These are phyloP conservation scores for Batkoa obscura DNA, from an alignment of 371 early-diverging fungal species.

Conservation along the genomic window DNA sequence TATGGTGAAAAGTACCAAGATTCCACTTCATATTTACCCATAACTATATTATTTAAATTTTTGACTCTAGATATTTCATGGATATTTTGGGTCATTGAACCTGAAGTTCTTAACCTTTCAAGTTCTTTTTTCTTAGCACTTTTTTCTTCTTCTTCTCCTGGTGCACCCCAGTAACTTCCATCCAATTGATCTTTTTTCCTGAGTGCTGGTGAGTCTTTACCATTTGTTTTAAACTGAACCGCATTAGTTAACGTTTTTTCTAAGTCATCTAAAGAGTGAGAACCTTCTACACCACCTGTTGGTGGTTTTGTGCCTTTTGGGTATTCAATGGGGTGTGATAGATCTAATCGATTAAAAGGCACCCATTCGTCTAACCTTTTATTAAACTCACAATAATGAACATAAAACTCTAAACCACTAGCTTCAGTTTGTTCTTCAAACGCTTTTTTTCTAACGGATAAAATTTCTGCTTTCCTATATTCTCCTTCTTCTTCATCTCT, in stretches of 20 bases:
- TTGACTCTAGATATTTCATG: conserved; percentile 84
- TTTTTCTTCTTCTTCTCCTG: conserved; percentile 9
- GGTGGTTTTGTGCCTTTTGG: conserved; percentile 44
- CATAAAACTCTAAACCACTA: conserved; percentile 66
- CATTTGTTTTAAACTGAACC: conserved; percentile 16
- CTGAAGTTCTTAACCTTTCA: conserved; percentile 71
- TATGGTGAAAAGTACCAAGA: conserved; percentile 98
- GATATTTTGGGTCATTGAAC: conserved; percentile 89
- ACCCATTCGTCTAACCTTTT: conserved; percentile 99
- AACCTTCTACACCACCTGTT: conserved; percentile 10
- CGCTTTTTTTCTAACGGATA: neutral
- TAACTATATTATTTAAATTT: conserved; percentile 79
- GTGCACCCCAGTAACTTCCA: conserved; percentile 17
- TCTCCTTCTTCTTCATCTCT: conserved; percentile 7
- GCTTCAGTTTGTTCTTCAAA: conserved; percentile 7
- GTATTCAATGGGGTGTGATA: conserved; percentile 50
- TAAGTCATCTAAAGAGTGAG: neutral
- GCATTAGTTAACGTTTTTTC: conserved; percentile 11
- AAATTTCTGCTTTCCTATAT: conserved; percentile 14
- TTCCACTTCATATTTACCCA: conserved; percentile 87
- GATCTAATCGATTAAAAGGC: conserved; percentile 38
- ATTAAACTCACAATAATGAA: conserved; percentile 97
- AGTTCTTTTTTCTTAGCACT: conserved; percentile 77
- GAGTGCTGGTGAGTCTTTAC: conserved; percentile 7
- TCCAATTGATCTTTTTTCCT: conserved; percentile 11